Base-by-base conservation (phyloP, 306 rosid genomes). In the Ziziphus jujuba region DNA sequence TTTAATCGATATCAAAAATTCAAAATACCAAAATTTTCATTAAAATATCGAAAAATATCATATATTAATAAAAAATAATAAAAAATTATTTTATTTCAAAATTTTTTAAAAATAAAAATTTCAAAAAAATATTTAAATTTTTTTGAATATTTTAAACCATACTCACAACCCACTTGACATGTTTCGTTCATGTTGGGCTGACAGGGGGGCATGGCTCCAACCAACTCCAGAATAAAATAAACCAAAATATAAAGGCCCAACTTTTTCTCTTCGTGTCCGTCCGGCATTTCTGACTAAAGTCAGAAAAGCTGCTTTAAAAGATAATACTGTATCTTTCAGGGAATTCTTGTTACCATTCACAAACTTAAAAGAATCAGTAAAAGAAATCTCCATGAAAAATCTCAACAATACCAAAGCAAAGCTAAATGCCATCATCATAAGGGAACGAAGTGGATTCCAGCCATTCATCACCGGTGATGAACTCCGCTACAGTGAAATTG, bases 381-480 rank as follows among this genome's bases (percentile, higher is more conserved):
- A 9, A 17, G 9, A 50, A 50, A 50, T 50, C 16, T 15, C 7
- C 20, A 40, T 38, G 28, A n/a, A 16, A 51, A 15, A 10, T 13
- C 16, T 17, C 38, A 50, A 61, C 51, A 61, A 14, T 40, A 23
- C 34, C 34, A 55, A 34, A 6, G 7, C 21, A 16, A 14, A 51
- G 72, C 81, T 64, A 87, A 54, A 90, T 82, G 59, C 84, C 91
- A 14, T 75, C 84, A 33, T 90, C 90, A 61, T 84, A 87, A 57
- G 97, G 97, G 47, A 90, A 80, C 0, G 97, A 87, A 70, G 92
- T 90, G 70, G 88, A 85, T 34, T 73, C 73, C 63, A 90, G 77
- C 97, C 97, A 90, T 6, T 75, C 80, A 75, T 82, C 82, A 45
- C 95, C 95, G 21, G 63, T 38, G 48, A 90, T 85, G 25, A 90